phyloP scores from a whole-genome alignment of 345 rosid species.

The Diplotaxis tenuifolia region DNA sequence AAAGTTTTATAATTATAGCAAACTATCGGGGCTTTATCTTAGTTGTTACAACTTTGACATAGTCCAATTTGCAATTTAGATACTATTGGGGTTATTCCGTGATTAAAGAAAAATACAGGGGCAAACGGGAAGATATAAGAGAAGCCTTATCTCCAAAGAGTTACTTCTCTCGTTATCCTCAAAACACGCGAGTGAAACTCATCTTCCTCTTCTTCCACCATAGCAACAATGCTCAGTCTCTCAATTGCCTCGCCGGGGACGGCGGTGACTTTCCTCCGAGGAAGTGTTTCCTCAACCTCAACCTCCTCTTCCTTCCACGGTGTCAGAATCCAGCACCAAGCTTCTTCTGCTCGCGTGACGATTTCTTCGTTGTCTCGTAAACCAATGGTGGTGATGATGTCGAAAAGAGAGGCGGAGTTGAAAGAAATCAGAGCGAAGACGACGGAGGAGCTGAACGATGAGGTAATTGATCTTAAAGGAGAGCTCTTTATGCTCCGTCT shows the following conservation, averaged over 20 bases:
- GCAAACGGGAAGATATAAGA: slow-evolving; percentile 21
- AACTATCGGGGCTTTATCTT: not conserved
- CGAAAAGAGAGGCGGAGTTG: slow-evolving; percentile 74
- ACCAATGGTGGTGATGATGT: slow-evolving; percentile 62
- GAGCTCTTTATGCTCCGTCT: slow-evolving; percentile 92
- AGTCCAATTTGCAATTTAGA: not conserved
- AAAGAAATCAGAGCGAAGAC: slow-evolving; percentile 70
- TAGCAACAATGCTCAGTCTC: slow-evolving; percentile 54
- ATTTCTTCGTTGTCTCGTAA: slow-evolving; percentile 24
- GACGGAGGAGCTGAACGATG: slow-evolving; percentile 75
- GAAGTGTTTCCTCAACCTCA: slow-evolving; percentile 11
- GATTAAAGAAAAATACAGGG: not conserved
- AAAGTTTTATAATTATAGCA: not conserved
- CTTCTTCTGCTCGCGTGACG: slow-evolving; percentile 26
- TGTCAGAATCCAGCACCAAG: slow-evolving; percentile 44
- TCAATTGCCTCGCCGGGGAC: slow-evolving; percentile 49
- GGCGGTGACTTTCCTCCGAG: slow-evolving; percentile 39
- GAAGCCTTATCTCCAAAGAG: slow-evolving; percentile 22
- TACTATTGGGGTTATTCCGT: not conserved
- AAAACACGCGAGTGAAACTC: slow-evolving; percentile 8
- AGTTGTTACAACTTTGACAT: not conserved
- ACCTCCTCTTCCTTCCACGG: slow-evolving; percentile 51
- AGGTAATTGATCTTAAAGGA: slow-evolving; percentile 86
- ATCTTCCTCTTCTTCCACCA: slow-evolving; percentile 16
- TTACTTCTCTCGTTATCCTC: slow-evolving; percentile 15